These are phyloP conservation scores for Encephalitozoon romaleae DNA, from an alignment of 371 early-diverging fungal genomes.

Conservation along the genomic window DNA sequence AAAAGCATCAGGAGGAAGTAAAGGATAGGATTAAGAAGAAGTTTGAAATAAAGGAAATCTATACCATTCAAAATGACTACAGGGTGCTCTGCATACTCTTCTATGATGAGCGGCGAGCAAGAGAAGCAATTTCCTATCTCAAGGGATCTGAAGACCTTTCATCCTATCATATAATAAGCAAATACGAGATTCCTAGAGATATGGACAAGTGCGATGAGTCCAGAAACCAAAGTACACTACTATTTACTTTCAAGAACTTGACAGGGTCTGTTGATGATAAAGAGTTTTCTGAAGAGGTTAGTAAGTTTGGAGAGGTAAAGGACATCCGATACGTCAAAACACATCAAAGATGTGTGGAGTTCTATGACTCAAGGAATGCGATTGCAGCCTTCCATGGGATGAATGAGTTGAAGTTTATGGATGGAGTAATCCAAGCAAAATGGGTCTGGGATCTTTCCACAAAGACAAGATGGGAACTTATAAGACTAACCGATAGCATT, in stretches of 20 bases:
- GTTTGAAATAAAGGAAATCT: constrained; percentile 48
- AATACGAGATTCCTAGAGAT: constrained; percentile 59
- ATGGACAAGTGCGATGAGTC: constrained; percentile 53
- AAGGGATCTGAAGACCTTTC: constrained; percentile 3
- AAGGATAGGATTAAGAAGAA: not conserved
- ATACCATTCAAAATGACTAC: constrained; percentile 42
- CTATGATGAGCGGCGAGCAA: constrained; percentile 50
- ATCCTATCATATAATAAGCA: constrained; percentile 48
- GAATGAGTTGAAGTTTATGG: constrained; percentile 7
- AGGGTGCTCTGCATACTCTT: constrained; percentile 54
- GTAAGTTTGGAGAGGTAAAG: constrained; percentile 48
- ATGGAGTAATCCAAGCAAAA: not conserved
- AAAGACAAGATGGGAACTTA: constrained; percentile 33
- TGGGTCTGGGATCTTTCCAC: constrained; percentile 51
- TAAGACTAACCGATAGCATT: constrained; percentile 42
- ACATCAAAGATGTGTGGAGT: constrained; percentile 54
- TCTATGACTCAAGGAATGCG: constrained; percentile 53
- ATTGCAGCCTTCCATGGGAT: constrained; percentile 37
- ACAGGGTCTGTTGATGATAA: constrained; percentile 5
- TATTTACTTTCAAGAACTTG: constrained; percentile 26
- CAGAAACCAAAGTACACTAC: constrained; percentile 55
- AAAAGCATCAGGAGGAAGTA: constrained; percentile 6
- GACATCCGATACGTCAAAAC: constrained; percentile 44
- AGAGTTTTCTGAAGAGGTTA: constrained; percentile 25
- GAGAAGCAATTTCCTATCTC: constrained; percentile 17